Percentiles rank a stretch among this genome's conserved stretches.
Conservation (phyloP, 768 basidiomycete species). For the Gyrodon lividus region DNA sequence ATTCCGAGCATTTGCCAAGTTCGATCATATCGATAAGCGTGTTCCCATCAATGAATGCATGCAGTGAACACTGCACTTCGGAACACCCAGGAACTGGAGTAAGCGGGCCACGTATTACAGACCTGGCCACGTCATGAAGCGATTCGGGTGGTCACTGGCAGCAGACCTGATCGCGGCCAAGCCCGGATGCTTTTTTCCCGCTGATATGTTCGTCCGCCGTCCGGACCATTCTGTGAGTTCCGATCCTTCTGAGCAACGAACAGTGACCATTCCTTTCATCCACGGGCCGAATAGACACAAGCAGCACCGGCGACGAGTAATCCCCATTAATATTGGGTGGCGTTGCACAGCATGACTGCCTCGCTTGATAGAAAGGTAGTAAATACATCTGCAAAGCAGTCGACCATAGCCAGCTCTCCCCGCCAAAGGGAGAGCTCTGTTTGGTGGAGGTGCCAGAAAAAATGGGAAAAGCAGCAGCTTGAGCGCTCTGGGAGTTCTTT, state of each 20-base stretch:
- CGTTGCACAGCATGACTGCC: too few relatives aligned
- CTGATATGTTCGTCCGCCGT: background rate
- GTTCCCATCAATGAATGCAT: background rate
- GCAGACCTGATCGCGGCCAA: background rate
- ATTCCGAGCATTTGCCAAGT: background rate
- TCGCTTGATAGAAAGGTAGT: too few relatives aligned
- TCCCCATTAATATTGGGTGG: too few relatives aligned
- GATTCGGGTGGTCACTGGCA: background rate
- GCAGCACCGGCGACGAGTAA: too few relatives aligned
- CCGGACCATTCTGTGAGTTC: background rate
- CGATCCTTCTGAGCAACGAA: background rate
- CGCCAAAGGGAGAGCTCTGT: too few relatives aligned
- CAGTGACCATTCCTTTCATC: background rate
- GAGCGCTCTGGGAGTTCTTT: too few relatives aligned
- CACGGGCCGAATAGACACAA: background rate
- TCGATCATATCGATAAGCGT: background rate
- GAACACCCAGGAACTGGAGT: background rate
- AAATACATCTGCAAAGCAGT: too few relatives aligned
- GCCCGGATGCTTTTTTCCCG: background rate
- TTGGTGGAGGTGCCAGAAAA: background rate
- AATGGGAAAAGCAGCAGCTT: too few relatives aligned
- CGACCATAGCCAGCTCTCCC: too few relatives aligned
- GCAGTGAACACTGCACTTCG: background rate
- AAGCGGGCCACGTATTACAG: background rate
- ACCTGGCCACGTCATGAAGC: background rate